A percentile compares a stretch with the other conserved stretches of the same genome.
Evolutionary conservation across 1,284 basidiomycete genomes (phyloP).

Genomic region (Agroathelia rolfsii): DNA sequence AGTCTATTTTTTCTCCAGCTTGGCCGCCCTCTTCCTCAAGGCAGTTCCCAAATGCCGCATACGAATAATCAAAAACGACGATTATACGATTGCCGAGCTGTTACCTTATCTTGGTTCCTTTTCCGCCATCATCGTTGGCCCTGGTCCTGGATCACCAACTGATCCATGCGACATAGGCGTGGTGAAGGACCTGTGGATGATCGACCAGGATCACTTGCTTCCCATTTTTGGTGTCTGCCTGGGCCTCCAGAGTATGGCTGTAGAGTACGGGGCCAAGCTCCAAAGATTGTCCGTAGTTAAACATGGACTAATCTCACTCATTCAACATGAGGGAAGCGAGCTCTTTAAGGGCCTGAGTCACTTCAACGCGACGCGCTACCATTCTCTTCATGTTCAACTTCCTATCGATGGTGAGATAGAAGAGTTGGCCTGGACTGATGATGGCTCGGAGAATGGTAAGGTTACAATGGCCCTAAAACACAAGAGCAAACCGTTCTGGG

Average conservation of each 20-base stretch:
- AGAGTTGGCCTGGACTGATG: constrained; percentile 58
- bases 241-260: constrained; percentile 83
- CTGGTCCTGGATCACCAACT: constrained; percentile 75
- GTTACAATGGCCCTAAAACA: constrained; percentile 70
- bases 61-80: constrained; percentile 66
- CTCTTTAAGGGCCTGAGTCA: constrained; percentile 54
- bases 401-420: constrained; percentile 37
- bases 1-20: constrained; percentile 26
- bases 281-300: constrained; percentile 50
- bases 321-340: constrained; percentile 45
- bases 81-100: constrained; percentile 39
- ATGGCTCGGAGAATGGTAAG: constrained; percentile 50
- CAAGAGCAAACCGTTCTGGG: constrained; percentile 69
- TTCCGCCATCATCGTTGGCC: constrained; percentile 64
- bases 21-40: constrained; percentile 52
- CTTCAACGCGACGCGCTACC: constrained; percentile 79
- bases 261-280: constrained; percentile 63
- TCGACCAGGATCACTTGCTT: constrained; percentile 39
- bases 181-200: constrained; percentile 55
- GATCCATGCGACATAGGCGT: constrained; percentile 54
- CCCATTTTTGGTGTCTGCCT: constrained; percentile 88
- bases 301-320: constrained; percentile 72
- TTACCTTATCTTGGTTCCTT: constrained; percentile 45
- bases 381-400: constrained; percentile 58
- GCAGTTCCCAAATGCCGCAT: constrained; percentile 50